Evolutionary conservation across 2,329 filamentous ascomycete genomes (phyloP).

Genomic region (Talaromyces sp.): DNA sequence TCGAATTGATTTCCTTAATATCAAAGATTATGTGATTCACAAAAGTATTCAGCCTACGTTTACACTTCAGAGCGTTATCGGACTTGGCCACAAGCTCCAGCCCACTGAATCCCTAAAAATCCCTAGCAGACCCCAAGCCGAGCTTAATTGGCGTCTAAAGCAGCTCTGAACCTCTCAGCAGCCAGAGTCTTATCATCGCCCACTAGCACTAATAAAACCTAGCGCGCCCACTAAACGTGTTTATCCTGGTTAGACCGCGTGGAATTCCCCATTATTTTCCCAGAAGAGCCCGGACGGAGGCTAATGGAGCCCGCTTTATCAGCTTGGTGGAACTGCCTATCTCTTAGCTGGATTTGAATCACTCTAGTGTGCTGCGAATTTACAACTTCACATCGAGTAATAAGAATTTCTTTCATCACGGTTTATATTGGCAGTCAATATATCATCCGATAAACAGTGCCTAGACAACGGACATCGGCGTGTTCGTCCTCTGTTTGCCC

Average conservation of each 20-base stretch:
- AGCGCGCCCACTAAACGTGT: background rate
- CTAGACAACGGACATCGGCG: slow-evolving; percentile 1
- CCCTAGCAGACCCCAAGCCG: background rate
- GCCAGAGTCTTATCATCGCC: slow-evolving; percentile 7
- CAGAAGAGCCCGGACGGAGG: background rate
- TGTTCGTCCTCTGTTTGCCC: background rate
- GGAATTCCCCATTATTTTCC: background rate
- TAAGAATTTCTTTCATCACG: background rate
- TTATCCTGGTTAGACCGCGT: background rate
- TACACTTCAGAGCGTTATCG: slow-evolving; percentile 1
- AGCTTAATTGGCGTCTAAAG: background rate
- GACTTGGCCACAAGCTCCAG: background rate
- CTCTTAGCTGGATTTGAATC: background rate
- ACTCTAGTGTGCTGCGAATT: background rate
- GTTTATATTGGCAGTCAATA: background rate
- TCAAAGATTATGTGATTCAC: background rate
- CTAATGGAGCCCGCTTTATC: background rate
- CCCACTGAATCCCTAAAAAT: background rate
- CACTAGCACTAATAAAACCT: background rate
- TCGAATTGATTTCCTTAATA: background rate
- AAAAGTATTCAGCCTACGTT: background rate
- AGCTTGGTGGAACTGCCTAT: background rate
- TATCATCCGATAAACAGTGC: background rate
- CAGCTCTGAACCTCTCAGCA: slow-evolving; percentile 7
- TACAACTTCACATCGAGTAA: slow-evolving; percentile 14